Percentiles rank a stretch among this genome's conserved stretches.
Evolutionary conservation across 176 grass and related monocot species (phyloP).

Genomic region (Urochloa ruziziensis): DNA sequence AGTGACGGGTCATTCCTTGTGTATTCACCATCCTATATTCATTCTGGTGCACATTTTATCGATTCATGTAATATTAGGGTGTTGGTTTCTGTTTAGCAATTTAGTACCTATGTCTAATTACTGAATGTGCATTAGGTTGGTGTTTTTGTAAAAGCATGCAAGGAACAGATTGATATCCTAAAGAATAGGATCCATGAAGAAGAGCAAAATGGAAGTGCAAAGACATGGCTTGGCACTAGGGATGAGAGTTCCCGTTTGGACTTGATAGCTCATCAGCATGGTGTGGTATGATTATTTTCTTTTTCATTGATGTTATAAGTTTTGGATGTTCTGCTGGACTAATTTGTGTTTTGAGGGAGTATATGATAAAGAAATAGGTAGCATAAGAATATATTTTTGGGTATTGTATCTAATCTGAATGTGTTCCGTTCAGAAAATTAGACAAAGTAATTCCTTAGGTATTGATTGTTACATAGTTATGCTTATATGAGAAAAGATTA

Average conservation of each 20-base stretch:
- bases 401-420: not conserved
- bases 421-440: not conserved
- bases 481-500: not conserved
- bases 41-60: not conserved
- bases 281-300: slow-evolving; percentile 74
- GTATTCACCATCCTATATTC: not conserved
- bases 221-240: slow-evolving; percentile 64
- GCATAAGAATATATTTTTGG: not conserved
- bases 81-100: not conserved
- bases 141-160: slow-evolving; percentile 92
- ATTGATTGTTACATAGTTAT: not conserved
- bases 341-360: not conserved
- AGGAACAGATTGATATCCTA: slow-evolving; percentile 94
- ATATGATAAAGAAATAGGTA: slow-evolving; percentile 2
- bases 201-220: slow-evolving; percentile 52
- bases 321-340: not conserved
- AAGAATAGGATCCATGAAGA: slow-evolving; percentile 84
- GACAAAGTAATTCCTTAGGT: not conserved
- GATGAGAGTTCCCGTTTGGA: slow-evolving; percentile 70
- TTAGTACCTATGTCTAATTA: slow-evolving; percentile 29
- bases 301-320: not conserved
- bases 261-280: slow-evolving; percentile 94
- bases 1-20: not conserved
- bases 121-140: slow-evolving; percentile 55
- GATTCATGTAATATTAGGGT: not conserved